phyloP scores from a whole-genome alignment of 306 rosid genomes.

The Clitoria ternatea region DNA sequence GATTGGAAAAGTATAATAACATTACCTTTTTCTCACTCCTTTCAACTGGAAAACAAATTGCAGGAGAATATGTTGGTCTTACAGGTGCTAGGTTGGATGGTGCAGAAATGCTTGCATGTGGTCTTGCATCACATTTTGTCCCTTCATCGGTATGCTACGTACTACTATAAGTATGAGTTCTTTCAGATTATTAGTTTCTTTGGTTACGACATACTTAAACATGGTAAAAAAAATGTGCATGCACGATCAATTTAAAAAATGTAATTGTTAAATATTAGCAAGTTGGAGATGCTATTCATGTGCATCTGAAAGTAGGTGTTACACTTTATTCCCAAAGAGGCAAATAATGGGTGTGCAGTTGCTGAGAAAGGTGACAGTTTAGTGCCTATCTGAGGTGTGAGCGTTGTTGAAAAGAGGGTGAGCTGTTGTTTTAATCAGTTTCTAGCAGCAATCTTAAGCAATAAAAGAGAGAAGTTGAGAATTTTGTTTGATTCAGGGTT shows the following conservation, averaged over 20 bases:
- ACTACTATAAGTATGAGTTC: not conserved
- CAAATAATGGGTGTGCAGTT: not conserved
- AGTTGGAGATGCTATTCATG: constrained; percentile 6
- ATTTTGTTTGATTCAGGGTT: not conserved
- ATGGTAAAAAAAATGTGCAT: not conserved
- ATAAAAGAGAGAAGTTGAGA: not conserved
- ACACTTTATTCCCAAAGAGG: not conserved
- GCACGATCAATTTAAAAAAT: too few species aligned
- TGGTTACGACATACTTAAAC: not conserved
- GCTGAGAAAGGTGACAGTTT: not conserved
- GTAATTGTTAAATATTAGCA: not conserved
- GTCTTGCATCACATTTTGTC: constrained; percentile 96
- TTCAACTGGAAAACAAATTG: constrained; percentile 30
- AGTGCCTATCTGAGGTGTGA: not conserved
- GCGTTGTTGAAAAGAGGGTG: not conserved
- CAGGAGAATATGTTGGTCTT: constrained; percentile 97
- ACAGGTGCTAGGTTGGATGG: constrained; percentile 90
- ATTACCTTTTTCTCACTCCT: not conserved
- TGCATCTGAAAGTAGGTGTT: not conserved
- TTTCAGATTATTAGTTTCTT: not conserved
- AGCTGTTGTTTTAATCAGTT: not conserved
- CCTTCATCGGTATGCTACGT: constrained; percentile 56
- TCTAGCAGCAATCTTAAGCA: not conserved
- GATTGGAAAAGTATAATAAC: not conserved
- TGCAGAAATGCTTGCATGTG: constrained; percentile 93